These are phyloP conservation scores for Trichoderma simmonsii DNA, from an alignment of 2,329 filamentous ascomycete species.

Conservation along the genomic window DNA sequence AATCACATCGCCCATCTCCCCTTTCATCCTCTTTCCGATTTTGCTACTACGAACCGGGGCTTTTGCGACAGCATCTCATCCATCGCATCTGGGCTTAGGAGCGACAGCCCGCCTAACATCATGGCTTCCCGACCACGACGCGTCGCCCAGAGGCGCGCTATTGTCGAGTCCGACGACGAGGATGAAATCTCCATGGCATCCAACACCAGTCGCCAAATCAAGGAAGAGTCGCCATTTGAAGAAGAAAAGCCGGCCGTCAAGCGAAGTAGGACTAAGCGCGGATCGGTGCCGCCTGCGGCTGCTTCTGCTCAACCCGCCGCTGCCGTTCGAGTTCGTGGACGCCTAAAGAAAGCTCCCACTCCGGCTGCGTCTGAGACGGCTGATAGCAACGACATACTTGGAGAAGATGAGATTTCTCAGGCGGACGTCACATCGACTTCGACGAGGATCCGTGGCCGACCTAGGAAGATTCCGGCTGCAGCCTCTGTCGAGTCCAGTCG, in stretches of 20 bases:
- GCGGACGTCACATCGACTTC: slow-evolving; percentile 12
- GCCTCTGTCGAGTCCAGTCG: slow-evolving; percentile 33
- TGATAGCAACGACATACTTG: slow-evolving; percentile 14
- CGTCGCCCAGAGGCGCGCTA: slow-evolving; percentile 58
- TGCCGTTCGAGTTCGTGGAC: slow-evolving; percentile 41
- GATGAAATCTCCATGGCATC: slow-evolving; percentile 58
- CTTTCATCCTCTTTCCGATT: not conserved
- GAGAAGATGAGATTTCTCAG: slow-evolving; percentile 16
- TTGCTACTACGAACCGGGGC: not conserved
- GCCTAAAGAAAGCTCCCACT: slow-evolving; percentile 42
- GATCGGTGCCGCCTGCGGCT: slow-evolving; percentile 26
- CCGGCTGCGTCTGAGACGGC: slow-evolving; percentile 29
- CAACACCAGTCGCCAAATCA: slow-evolving; percentile 54
- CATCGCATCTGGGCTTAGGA: slow-evolving; percentile 12
- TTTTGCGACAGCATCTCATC: not conserved
- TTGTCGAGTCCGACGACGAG: slow-evolving; percentile 80
- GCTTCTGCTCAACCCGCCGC: slow-evolving; percentile 37
- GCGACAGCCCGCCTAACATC: slow-evolving; percentile 27
- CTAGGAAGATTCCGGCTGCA: not conserved
- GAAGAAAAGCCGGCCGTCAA: slow-evolving; percentile 57
- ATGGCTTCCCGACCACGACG: slow-evolving; percentile 37
- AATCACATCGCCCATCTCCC: not conserved
- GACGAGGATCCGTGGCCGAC: slow-evolving; percentile 1
- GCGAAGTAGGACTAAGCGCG: slow-evolving; percentile 41
- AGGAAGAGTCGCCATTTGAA: slow-evolving; percentile 78